Evolutionary conservation across 2,329 filamentous ascomycete genomes (phyloP).

Genomic region (Aspergillus sp.): DNA sequence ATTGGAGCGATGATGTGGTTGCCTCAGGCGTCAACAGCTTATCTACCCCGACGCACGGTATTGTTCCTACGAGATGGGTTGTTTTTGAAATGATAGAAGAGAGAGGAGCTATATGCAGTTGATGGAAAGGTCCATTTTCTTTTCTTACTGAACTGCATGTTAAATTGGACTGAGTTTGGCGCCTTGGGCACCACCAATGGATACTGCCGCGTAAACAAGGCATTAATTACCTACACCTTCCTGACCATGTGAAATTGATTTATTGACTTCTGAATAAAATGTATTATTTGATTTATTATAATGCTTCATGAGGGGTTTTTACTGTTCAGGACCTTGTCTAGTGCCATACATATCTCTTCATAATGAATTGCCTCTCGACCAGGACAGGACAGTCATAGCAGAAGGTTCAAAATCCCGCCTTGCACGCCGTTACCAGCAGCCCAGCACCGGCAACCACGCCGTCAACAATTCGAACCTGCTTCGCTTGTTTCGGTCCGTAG

Average conservation of each 20-base stretch:
- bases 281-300: too few species aligned
- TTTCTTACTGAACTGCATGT: background rate
- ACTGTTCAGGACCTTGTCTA: background rate
- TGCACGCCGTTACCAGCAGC: conserved; percentile 36
- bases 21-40: conserved; percentile 27
- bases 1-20: conserved; percentile 14
- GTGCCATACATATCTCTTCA: background rate
- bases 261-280: too few species aligned
- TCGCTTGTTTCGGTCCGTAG: conserved; percentile 60
- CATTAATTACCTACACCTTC: background rate
- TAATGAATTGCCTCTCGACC: background rate
- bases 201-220: background rate
- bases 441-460: conserved; percentile 51
- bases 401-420: conserved; percentile 32
- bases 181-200: background rate
- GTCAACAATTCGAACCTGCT: conserved; percentile 70
- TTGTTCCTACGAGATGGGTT: too few species aligned
- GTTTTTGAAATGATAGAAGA: too few species aligned
- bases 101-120: too few species aligned
- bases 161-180: background rate
- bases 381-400: background rate
- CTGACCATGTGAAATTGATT: background rate
- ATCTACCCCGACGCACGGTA: too few species aligned
- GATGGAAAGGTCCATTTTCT: background rate
- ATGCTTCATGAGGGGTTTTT: background rate